A percentile compares a stretch with the other conserved stretches of the same genome.
These are phyloP conservation scores for Trypanosomatidae sp. DNA, from an alignment of 208 protist species.

Conservation along the genomic window DNA sequence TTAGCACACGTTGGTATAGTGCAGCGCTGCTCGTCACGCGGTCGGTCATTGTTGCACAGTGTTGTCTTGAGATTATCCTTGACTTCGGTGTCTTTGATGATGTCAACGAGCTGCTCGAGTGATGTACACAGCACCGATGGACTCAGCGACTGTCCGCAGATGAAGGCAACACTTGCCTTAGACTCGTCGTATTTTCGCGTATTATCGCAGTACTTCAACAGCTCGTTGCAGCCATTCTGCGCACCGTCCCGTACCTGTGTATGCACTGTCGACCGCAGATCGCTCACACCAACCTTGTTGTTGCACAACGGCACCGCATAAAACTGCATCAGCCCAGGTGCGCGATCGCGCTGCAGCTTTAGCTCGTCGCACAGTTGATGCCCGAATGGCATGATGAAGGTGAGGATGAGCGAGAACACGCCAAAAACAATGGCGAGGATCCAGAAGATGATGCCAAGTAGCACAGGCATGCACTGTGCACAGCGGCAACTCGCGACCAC, in stretches of 20 bases:
- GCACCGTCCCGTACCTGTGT: slow-evolving; percentile 6
- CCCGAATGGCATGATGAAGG: slow-evolving; percentile 23
- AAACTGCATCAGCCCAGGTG: slow-evolving; percentile 65
- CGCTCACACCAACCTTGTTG: slow-evolving; percentile 17
- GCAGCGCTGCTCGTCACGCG: slow-evolving; percentile 38
- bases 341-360: slow-evolving; percentile 34
- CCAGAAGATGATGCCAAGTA: slow-evolving; percentile 38
- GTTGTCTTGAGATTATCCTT: slow-evolving; percentile 30
- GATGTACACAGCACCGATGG: slow-evolving; percentile 9
- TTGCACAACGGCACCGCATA: slow-evolving; percentile 61
- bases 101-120: slow-evolving; percentile 17
- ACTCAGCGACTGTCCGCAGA: slow-evolving; percentile 25
- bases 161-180: slow-evolving; percentile 13
- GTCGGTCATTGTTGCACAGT: slow-evolving; percentile 39
- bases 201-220: slow-evolving; percentile 44
- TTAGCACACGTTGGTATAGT: slow-evolving; percentile 21
- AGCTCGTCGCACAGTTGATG: slow-evolving; percentile 44
- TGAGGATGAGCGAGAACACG: slow-evolving; percentile 39
- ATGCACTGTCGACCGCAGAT: slow-evolving; percentile 13
- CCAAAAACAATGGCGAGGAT: slow-evolving; percentile 46
- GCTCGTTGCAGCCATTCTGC: slow-evolving; percentile 18
- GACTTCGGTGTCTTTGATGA: slow-evolving; percentile 15
- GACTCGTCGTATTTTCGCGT: slow-evolving; percentile 2
- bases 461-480: slow-evolving; percentile 15
- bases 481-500: slow-evolving; percentile 40